Base-by-base conservation (phyloP, 1,284 basidiomycete species). In the Leccinum subfulvum region DNA sequence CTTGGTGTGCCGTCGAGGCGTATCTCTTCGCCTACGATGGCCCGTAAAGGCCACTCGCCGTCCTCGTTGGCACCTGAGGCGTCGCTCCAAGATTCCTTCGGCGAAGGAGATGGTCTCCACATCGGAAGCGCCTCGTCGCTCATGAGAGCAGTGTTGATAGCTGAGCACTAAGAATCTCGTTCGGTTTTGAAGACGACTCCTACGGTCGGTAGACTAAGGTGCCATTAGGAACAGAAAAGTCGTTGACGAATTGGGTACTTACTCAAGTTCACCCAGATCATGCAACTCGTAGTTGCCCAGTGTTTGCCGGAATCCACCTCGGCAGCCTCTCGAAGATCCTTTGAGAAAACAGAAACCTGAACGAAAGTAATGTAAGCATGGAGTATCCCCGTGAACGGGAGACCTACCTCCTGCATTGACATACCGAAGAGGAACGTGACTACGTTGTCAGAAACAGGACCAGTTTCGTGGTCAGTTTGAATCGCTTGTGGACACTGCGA, bases 151-250 rank as follows among this genome's bases (percentile, higher is more conserved):
- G 21, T 23, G 49, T 51, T 51, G 49, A 26, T 52, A 4, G 26
- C 52, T 18, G 53, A 28, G 26, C 26, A 28, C 26, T 28, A 95
- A 8, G 92, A 89, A 72, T 95, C 94, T 18, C 94, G 89, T 75
- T 99, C 97, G 4, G 97, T 96, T 78, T 97, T 97, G 85, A 92
- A 97, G 68, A 99, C 97, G 64, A 99, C 95, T 73, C 95, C 97
- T 28, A 95, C 94, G 2, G 96, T 97, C 75, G 95, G 92, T 39
- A 89, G 84, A 76, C 94, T 95, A 66, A 18, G 47, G 60, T 62
- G 58, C 18, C 33, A 60, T 69, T 18, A 64, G 49, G 3, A 41
- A 23, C 23, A 23, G 23, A 23, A 23, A 23, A 26, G 37, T 58
- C 30, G 44, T 63, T 41, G 58, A 56, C 2, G 41, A 23, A 37